These are phyloP conservation scores for Pseudocercospora cruenta DNA, from an alignment of 2,329 filamentous ascomycete species.

Conservation along the genomic window DNA sequence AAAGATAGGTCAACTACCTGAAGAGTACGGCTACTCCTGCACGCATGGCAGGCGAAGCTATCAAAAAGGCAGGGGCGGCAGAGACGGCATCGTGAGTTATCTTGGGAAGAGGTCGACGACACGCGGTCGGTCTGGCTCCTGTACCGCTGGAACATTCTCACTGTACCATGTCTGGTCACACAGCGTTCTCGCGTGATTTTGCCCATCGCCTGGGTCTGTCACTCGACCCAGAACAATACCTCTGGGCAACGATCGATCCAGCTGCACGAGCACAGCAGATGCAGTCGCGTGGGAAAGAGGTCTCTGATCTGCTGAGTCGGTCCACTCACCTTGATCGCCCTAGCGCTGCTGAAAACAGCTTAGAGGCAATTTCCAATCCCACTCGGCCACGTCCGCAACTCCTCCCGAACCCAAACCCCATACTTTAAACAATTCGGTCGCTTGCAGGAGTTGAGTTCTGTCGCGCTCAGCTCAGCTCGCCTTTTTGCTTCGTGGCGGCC, in stretches of 20 bases:
- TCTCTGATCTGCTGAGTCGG: not conserved
- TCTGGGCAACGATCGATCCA: not conserved
- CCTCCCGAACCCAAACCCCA: not conserved
- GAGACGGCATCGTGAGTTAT: not conserved
- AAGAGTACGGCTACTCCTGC: not conserved
- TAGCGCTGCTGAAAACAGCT: not conserved
- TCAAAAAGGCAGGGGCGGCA: not conserved
- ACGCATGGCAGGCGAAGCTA: not conserved
- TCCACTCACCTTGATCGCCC: not conserved
- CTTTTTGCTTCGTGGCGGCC: not conserved
- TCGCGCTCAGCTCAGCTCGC: not conserved
- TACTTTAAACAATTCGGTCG: not conserved
- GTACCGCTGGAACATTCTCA: not conserved
- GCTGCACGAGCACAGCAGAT: not conserved
- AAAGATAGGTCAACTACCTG: not conserved
- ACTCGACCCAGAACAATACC: not conserved
- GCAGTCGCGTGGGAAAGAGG: constrained; percentile 1
- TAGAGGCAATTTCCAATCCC: not conserved
- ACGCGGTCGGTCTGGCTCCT: not conserved
- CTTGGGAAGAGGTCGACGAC: not conserved
- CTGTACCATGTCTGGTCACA: constrained; percentile 1
- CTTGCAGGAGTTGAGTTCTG: not conserved
- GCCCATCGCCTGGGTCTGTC: not conserved
- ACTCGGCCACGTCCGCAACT: not conserved
- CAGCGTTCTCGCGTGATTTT: not conserved